Percentiles rank a stretch among this genome's conserved stretches.
Conservation (phyloP, 495 filamentous ascomycete species). For the Penicillium paxilli region DNA sequence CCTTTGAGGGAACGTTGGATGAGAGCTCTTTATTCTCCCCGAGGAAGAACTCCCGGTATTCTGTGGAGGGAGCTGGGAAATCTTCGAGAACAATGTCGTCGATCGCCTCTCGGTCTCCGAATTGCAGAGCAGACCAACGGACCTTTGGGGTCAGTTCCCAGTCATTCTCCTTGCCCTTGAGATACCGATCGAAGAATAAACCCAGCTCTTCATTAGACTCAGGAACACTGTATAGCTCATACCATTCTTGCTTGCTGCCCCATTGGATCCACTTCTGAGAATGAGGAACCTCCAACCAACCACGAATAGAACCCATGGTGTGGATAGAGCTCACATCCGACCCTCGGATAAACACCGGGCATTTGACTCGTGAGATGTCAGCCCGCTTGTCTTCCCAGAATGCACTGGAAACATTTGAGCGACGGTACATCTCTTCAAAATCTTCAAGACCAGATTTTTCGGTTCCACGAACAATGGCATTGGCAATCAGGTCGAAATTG, state of each 20-base stretch:
- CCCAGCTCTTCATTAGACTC: constrained; percentile 27
- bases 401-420: constrained; percentile 15
- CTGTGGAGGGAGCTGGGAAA: constrained; percentile 33
- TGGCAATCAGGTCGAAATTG: constrained; percentile 22
- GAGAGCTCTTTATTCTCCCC: neutral
- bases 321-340: constrained; percentile 34
- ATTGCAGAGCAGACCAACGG: constrained; percentile 27
- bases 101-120: constrained; percentile 23
- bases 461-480: constrained; percentile 23
- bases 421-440: constrained; percentile 31
- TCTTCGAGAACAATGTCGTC: constrained; percentile 26
- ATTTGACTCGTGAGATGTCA: constrained; percentile 15
- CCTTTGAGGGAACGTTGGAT: neutral
- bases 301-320: constrained; percentile 35
- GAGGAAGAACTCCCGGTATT: constrained; percentile 30
- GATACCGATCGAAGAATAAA: constrained; percentile 40
- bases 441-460: constrained; percentile 30
- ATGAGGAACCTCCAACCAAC: constrained; percentile 25
- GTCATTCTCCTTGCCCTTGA: constrained; percentile 37
- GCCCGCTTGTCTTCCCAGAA: constrained; percentile 33
- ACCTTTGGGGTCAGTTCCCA: constrained; percentile 44
- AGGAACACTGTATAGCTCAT: constrained; percentile 31
- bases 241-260: constrained; percentile 42
- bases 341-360: constrained; percentile 29
- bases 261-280: constrained; percentile 30